phyloP scores from a whole-genome alignment of 2,329 filamentous ascomycete genomes.

The Knufia petricola region DNA sequence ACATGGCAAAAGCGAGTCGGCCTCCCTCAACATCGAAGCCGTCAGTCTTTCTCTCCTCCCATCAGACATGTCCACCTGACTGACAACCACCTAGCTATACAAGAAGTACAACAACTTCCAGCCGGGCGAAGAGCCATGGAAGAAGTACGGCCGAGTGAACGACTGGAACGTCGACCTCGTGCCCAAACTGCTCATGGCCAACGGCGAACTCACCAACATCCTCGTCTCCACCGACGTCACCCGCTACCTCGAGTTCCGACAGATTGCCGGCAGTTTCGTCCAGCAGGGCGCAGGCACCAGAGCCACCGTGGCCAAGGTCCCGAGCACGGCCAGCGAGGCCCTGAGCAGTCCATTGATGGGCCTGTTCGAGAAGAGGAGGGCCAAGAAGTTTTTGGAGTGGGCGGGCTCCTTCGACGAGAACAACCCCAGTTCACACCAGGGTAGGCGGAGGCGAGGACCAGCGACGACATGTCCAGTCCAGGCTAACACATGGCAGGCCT shows the following conservation, averaged over 20 bases:
- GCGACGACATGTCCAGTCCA: no score
- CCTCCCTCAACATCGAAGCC: slow-evolving; percentile 91
- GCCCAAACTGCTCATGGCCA: slow-evolving; percentile 97
- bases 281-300: slow-evolving; percentile 76
- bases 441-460: no score
- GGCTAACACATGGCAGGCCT: slow-evolving; percentile 50
- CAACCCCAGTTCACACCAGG: slow-evolving; percentile 80
- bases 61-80: slow-evolving; percentile 13
- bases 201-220: slow-evolving; percentile 96
- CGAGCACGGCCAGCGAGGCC: slow-evolving; percentile 82
- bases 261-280: slow-evolving; percentile 91
- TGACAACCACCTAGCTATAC: slow-evolving; percentile 62
- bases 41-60: slow-evolving; percentile 41
- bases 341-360: slow-evolving; percentile 92
- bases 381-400: slow-evolving; percentile 96
- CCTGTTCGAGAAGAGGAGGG: slow-evolving; percentile 92
- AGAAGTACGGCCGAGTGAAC: slow-evolving; percentile 90
- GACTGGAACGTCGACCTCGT: slow-evolving; percentile 99
- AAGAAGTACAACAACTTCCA: slow-evolving; percentile 85
- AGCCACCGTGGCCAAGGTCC: slow-evolving; percentile 92
- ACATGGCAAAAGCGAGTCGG: slow-evolving; percentile 59
- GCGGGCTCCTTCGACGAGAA: slow-evolving; percentile 75
- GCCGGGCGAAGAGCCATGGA: slow-evolving; percentile 82
- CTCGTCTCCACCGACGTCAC: slow-evolving; percentile 91
- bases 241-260: slow-evolving; percentile 82